Percentiles rank a stretch among this genome's conserved stretches.
phyloP scores from a whole-genome alignment of 2,329 filamentous ascomycete genomes.

The Tolypocladium inflatum region DNA sequence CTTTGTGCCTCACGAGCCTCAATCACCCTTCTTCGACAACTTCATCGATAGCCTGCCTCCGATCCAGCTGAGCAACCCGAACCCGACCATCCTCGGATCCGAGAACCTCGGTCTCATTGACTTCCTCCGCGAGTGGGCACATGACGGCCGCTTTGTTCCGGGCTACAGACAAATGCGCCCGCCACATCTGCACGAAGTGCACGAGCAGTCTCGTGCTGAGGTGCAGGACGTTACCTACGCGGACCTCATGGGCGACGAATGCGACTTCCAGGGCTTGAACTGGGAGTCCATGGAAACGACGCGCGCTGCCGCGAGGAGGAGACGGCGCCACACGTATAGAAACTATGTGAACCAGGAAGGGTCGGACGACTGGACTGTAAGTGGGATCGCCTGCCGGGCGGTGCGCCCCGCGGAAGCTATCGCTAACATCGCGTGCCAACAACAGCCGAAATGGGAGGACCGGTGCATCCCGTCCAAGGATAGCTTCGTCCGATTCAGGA shows the following conservation, averaged over 20 bases:
- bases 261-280: conserved; percentile 50
- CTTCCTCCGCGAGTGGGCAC: conserved; percentile 42
- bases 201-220: conserved; percentile 14
- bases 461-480: conserved; percentile 26
- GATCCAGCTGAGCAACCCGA: conserved; percentile 20
- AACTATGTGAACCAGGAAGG: conserved; percentile 47
- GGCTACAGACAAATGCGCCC: conserved; percentile 11
- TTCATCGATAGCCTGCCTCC: conserved; percentile 4
- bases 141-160: conserved; percentile 17
- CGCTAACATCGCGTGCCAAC: not conserved
- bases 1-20: not conserved
- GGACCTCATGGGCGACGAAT: conserved; percentile 45
- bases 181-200: conserved; percentile 20
- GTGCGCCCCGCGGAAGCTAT: not conserved
- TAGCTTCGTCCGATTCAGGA: conserved; percentile 48
- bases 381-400: conserved; percentile 12
- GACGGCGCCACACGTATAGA: conserved; percentile 38
- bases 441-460: conserved; percentile 6
- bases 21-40: not conserved
- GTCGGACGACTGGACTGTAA: conserved; percentile 39
- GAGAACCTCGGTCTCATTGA: conserved; percentile 39
- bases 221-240: conserved; percentile 22
- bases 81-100: conserved; percentile 30
- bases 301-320: conserved; percentile 36
- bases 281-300: conserved; percentile 45